Evolutionary conservation across 805 yeast species (phyloP), one percentile per base, ranked within the genome.

Genomic region (Yueomyces sinensis): DNA sequence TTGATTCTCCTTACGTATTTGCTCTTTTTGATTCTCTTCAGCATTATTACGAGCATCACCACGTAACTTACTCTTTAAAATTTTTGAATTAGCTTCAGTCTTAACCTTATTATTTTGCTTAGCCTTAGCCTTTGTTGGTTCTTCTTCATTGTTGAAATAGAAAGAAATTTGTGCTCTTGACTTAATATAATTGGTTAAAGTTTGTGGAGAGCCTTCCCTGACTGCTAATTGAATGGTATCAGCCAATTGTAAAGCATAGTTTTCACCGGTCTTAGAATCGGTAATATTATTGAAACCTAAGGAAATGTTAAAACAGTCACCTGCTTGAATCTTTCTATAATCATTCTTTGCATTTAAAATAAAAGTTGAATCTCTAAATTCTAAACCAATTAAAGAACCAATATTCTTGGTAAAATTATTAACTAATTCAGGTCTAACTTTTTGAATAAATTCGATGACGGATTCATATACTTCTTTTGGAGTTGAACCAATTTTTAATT

Each of bases 301-400:
- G 3, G 82, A 74, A 38, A 89, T 59, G 30, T 82, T 74, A 35
- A 84, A 68, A 16, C 83, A 75, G 46, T 83, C 76, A 29, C 87
- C 89, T 39, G 76, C 79, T 38, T 68, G 68, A 33, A 89, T 61
- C 17, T 54, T 59, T 44, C 89, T 66, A 28, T 46, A 41, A 20
- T 77, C 81, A 54, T 74, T 80, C 48, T 82, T 86, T 18, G 72
- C 66, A 49, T 80, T 82, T 35, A 89, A 62, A 14, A 84, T 66
- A 42, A 82, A 73, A 2, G 77, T 62, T 1, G 87, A 68, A 55
- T 86, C 95, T 58, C 94, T 71, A 50, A 82, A 83, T 49, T 84
- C 95, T 41, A 89, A 69, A 39, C 97, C 97, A 37, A 82, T 77
- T 37, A 82, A 65, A 71, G 91, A 82, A 35, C 97, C 97, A 42